A percentile compares a stretch with the other conserved stretches of the same genome.
These are phyloP conservation scores for Hortiboletus flavorubellus DNA, from an alignment of 768 basidiomycete genomes.

Conservation along the genomic window DNA sequence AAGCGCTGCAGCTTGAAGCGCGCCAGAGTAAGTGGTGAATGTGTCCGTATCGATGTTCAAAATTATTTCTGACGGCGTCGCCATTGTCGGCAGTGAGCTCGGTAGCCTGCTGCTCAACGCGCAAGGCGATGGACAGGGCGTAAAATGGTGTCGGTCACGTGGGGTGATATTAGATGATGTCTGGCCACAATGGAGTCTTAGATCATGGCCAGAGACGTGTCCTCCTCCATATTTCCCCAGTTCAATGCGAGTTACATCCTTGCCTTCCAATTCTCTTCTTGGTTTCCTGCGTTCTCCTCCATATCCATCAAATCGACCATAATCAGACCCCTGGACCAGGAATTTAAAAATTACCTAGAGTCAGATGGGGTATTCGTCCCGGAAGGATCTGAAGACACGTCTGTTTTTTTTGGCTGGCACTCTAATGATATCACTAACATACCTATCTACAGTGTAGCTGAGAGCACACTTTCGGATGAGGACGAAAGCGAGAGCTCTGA, in stretches of 20 bases:
- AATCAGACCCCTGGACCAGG: slow-evolving; percentile 60
- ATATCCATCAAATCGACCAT: slow-evolving; percentile 71
- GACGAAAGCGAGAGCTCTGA: slow-evolving; percentile 39
- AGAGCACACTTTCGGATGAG: slow-evolving; percentile 60
- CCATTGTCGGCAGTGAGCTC: slow-evolving; percentile 11
- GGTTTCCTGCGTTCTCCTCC: slow-evolving; percentile 71
- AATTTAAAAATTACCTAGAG: slow-evolving; percentile 70
- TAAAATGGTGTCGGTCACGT: slow-evolving; percentile 11
- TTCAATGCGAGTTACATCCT: slow-evolving; percentile 53
- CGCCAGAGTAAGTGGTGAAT: slow-evolving; percentile 54
- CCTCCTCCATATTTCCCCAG: slow-evolving; percentile 43
- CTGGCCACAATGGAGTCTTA: too few species aligned
- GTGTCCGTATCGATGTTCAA: slow-evolving; percentile 20
- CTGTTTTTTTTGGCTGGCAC: slow-evolving; percentile 28
- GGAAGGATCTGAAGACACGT: slow-evolving; percentile 76
- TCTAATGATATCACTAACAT: not conserved
- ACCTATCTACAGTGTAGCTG: slow-evolving; percentile 39
- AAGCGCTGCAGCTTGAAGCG: slow-evolving; percentile 59
- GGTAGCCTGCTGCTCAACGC: not conserved
- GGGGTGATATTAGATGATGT: not conserved
- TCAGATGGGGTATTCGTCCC: slow-evolving; percentile 86
- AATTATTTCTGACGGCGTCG: not conserved
- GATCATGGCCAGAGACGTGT: not conserved
- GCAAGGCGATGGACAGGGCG: not conserved
- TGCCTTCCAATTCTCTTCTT: slow-evolving; percentile 78